These are phyloP conservation scores for Sporothrix variecibatus DNA, from an alignment of 2,329 filamentous ascomycete species.

Conservation along the genomic window DNA sequence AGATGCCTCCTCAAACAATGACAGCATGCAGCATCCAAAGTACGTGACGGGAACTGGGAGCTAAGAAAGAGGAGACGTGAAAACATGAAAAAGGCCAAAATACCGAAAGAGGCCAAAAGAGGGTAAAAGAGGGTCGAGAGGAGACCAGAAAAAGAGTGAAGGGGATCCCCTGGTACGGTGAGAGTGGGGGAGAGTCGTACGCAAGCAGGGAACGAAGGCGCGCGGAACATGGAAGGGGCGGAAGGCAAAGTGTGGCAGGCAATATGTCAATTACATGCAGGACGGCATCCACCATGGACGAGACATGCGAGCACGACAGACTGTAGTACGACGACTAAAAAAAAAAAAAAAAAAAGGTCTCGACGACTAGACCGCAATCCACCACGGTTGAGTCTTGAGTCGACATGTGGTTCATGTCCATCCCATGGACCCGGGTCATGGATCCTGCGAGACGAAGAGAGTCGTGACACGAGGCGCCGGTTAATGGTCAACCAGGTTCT, in stretches of 20 bases:
- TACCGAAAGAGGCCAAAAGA: not conserved
- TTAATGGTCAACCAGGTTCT: not conserved
- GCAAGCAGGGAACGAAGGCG: not conserved
- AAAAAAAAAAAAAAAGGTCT: not conserved
- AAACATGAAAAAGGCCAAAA: not conserved
- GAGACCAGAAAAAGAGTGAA: not conserved
- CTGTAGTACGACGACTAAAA: not conserved
- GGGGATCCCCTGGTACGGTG: not conserved
- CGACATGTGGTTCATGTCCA: not conserved
- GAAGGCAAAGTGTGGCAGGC: not conserved
- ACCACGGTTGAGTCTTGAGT: not conserved
- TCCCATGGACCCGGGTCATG: slow-evolving; percentile 1
- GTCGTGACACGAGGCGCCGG: not conserved
- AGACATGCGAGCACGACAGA: not conserved
- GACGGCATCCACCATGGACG: not conserved
- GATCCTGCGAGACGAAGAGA: not conserved
- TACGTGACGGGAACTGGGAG: slow-evolving; percentile 18
- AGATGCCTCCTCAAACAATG: not conserved
- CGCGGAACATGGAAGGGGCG: not conserved
- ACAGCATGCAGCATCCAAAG: slow-evolving; percentile 19
- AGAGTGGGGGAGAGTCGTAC: slow-evolving; percentile 3
- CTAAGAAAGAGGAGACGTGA: not conserved
- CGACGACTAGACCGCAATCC: not conserved
- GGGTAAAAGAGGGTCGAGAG: not conserved
- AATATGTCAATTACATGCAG: slow-evolving; percentile 3